Percentiles rank a stretch among this genome's conserved stretches.
These are phyloP conservation scores for Boletus vermiculosoides DNA, from an alignment of 768 basidiomycete genomes.

Conservation along the genomic window DNA sequence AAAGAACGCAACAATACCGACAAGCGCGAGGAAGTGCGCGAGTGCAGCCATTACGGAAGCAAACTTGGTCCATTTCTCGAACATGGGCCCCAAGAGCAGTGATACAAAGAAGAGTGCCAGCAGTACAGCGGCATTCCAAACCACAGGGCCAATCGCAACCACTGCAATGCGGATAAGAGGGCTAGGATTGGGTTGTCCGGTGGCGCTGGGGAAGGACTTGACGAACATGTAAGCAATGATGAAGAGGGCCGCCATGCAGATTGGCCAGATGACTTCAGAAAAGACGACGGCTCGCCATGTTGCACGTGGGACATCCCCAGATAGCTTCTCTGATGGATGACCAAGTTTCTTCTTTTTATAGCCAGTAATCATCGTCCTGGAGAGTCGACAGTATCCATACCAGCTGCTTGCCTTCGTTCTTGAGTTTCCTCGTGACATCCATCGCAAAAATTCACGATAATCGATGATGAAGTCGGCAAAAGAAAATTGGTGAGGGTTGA, in stretches of 20 bases:
- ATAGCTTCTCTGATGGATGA: constrained; percentile 95
- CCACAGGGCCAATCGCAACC: constrained; percentile 88
- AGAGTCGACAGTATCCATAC: constrained; percentile 99
- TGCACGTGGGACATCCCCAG: constrained; percentile 91
- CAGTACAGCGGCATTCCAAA: constrained; percentile 91
- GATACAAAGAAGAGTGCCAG: constrained; percentile 86
- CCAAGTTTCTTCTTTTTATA: constrained; percentile 99
- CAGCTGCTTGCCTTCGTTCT: constrained; percentile 95
- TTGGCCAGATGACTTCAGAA: constrained; percentile 80
- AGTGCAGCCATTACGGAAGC: constrained; percentile 90
- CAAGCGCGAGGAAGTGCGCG: constrained; percentile 77
- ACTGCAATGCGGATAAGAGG: constrained; percentile 87
- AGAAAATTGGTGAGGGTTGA: constrained; percentile 99
- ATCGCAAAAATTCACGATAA: constrained; percentile 96
- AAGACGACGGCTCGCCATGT: constrained; percentile 81
- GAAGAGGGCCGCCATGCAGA: constrained; percentile 74
- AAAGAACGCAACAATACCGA: constrained; percentile 88
- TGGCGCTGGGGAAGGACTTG: constrained; percentile 76
- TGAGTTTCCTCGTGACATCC: constrained; percentile 99
- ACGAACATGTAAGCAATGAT: constrained; percentile 88
- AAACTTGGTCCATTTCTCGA: constrained; percentile 82
- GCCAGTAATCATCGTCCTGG: constrained; percentile 95
- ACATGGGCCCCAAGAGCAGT: constrained; percentile 89
- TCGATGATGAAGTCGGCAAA: constrained; percentile 97
- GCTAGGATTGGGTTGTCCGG: constrained; percentile 68